These are phyloP conservation scores for Bertia moriformis DNA, from an alignment of 2,329 filamentous ascomycete genomes.

Conservation along the genomic window DNA sequence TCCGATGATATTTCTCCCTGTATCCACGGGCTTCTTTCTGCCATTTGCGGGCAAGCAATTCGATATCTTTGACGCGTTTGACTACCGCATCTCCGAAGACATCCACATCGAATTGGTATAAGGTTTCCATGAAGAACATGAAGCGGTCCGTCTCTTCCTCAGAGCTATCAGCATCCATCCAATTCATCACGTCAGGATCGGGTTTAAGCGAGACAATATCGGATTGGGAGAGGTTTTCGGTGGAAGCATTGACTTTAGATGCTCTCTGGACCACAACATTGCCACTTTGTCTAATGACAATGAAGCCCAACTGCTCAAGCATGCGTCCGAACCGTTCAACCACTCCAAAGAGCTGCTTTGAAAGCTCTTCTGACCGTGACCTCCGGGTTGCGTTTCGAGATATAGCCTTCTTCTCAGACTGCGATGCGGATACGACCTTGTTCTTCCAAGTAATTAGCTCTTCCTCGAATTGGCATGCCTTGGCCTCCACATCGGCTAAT, in stretches of 20 bases:
- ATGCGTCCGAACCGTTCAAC: slow-evolving; percentile 48
- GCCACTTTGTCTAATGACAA: slow-evolving; percentile 44
- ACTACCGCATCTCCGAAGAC: slow-evolving; percentile 50
- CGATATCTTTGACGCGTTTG: slow-evolving; percentile 59
- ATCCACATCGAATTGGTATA: slow-evolving; percentile 50
- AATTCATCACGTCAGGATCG: slow-evolving; percentile 43
- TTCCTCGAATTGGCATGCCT: slow-evolving; percentile 40
- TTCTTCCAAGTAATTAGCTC: slow-evolving; percentile 40
- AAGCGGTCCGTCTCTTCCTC: slow-evolving; percentile 44
- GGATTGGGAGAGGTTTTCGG: slow-evolving; percentile 3
- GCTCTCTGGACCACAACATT: slow-evolving; percentile 42
- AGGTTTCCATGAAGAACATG: slow-evolving; percentile 37
- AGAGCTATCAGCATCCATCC: slow-evolving; percentile 40
- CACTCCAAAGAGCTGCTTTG: slow-evolving; percentile 45
- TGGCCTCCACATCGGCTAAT: slow-evolving; percentile 36
- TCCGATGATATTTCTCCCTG: slow-evolving; percentile 51
- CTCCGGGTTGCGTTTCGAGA: slow-evolving; percentile 37
- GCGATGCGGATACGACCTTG: slow-evolving; percentile 16
- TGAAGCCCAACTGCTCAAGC: slow-evolving; percentile 54
- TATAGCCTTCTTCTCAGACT: slow-evolving; percentile 11
- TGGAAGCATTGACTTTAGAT: neutral
- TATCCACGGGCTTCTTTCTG: slow-evolving; percentile 58
- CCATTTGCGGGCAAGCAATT: slow-evolving; percentile 58
- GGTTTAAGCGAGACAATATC: slow-evolving; percentile 28
- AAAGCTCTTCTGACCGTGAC: slow-evolving; percentile 45